A percentile compares a stretch with the other conserved stretches of the same genome.
phyloP scores from a whole-genome alignment of 495 filamentous ascomycete genomes.

The Penicillium macrosclerotiorum region DNA sequence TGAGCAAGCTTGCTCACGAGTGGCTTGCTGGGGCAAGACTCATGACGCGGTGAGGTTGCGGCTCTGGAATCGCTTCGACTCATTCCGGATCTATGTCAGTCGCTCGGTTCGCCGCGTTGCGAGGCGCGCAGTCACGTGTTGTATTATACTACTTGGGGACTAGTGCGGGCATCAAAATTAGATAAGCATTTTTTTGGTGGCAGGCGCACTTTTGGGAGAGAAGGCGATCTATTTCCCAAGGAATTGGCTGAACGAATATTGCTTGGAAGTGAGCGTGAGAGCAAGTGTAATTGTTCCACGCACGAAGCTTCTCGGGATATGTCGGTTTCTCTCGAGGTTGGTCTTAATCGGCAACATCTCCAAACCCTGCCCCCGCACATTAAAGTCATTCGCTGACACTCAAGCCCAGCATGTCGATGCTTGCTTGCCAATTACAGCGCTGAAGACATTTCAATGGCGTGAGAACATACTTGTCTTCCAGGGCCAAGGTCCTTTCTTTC shows the following conservation, averaged over 20 bases:
- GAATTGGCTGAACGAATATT: neutral
- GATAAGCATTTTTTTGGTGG: constrained; percentile 1
- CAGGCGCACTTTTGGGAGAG: constrained; percentile 12
- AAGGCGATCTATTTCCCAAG: too few species aligned
- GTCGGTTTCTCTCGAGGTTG: constrained; percentile 38
- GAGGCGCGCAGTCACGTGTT: constrained; percentile 31
- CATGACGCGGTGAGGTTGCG: constrained; percentile 5
- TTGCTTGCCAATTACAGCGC: constrained; percentile 45
- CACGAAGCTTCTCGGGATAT: constrained; percentile 23
- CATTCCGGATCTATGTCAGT: constrained; percentile 3
- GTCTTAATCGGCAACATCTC: constrained; percentile 11
- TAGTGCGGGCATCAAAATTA: constrained; percentile 9
- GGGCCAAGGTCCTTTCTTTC: constrained; percentile 42
- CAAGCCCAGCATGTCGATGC: constrained; percentile 42
- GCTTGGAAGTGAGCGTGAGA: too few species aligned
- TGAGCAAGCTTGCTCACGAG: neutral
- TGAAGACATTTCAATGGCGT: constrained; percentile 31
- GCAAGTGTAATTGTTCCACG: too few species aligned
- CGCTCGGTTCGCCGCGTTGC: constrained; percentile 8
- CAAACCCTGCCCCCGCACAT: too few species aligned
- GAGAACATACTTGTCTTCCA: constrained; percentile 30
- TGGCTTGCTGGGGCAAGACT: constrained; percentile 1
- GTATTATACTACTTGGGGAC: constrained; percentile 16
- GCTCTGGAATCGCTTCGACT: constrained; percentile 16
- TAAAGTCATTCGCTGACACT: constrained; percentile 14